A percentile compares a stretch with the other conserved stretches of the same genome.
Evolutionary conservation across 129 eudicot species (phyloP).

Genomic region (Centaurea solstitialis): DNA sequence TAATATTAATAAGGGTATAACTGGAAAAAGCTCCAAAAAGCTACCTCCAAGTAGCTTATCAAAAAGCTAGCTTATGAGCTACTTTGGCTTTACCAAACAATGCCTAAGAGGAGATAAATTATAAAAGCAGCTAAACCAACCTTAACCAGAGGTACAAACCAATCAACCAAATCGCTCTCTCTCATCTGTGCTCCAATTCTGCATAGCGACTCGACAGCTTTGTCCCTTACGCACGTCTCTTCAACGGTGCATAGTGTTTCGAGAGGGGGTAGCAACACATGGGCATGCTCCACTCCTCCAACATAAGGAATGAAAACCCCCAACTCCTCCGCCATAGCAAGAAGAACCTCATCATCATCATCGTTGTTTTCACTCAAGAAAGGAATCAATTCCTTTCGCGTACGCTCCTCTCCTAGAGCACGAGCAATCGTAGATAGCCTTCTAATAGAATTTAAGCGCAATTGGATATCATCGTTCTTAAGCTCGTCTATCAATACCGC

Average conservation of each 20-base stretch:
- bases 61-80: too few relatives aligned
- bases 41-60: too few relatives aligned
- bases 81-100: too few relatives aligned
- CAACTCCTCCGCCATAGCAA: slow-evolving; percentile 97
- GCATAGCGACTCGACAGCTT: slow-evolving; percentile 93
- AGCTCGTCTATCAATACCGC: slow-evolving; percentile 92
- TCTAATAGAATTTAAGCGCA: slow-evolving; percentile 88
- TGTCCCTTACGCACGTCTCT: slow-evolving; percentile 97
- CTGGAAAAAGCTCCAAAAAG: too few relatives aligned
- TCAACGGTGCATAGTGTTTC: slow-evolving; percentile 97
- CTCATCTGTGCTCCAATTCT: slow-evolving; percentile 96
- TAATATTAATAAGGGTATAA: too few relatives aligned
- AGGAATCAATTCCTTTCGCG: slow-evolving; percentile 86
- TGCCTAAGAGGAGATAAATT: background rate
- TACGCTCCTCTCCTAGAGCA: slow-evolving; percentile 94
- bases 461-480: slow-evolving; percentile 90
- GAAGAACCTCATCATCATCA: slow-evolving; percentile 98
- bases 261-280: slow-evolving; percentile 87
- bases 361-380: slow-evolving; percentile 93
- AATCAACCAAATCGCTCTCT: slow-evolving; percentile 87
- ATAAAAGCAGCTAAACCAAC: slow-evolving; percentile 35
- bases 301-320: slow-evolving; percentile 97
- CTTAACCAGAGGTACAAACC: slow-evolving; percentile 87
- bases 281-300: slow-evolving; percentile 94
- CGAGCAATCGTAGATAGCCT: slow-evolving; percentile 93